Conservation (phyloP, 148 eudicot species). For the Mesembryanthemum crystallinum region DNA sequence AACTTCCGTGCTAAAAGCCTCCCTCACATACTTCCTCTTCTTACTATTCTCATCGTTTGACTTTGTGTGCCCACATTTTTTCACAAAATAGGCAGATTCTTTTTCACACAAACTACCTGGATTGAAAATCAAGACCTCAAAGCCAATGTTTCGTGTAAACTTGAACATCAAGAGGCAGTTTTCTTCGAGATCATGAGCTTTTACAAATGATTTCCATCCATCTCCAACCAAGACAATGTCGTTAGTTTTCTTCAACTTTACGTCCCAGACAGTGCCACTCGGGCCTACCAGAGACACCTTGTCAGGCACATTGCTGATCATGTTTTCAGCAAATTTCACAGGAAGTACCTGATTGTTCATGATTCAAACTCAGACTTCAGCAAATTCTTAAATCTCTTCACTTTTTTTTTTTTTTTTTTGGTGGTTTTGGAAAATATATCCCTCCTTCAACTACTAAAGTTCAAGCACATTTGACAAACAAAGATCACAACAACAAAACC, state of each 20-base stretch:
- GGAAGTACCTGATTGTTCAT: slow-evolving; percentile 27
- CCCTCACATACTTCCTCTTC: slow-evolving; percentile 18
- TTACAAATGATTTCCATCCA: slow-evolving; percentile 54
- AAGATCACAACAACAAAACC: neutral
- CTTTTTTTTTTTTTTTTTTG: too few species aligned
- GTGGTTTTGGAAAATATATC: neutral
- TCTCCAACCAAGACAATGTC: slow-evolving; percentile 25
- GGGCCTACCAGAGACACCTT: slow-evolving; percentile 44
- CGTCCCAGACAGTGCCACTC: slow-evolving; percentile 43
- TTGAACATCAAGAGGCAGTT: slow-evolving; percentile 41
- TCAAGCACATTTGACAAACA: neutral
- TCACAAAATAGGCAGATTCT: slow-evolving; percentile 48
- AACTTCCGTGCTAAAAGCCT: slow-evolving; percentile 22
- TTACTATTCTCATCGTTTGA: neutral
- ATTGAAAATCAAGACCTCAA: slow-evolving; percentile 51
- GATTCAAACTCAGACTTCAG: slow-evolving; percentile 11
- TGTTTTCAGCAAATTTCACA: slow-evolving; percentile 24
- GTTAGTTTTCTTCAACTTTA: slow-evolving; percentile 31
- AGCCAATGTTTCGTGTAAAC: slow-evolving; percentile 33
- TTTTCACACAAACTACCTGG: slow-evolving; percentile 48
- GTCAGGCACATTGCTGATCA: slow-evolving; percentile 22
- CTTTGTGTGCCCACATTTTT: slow-evolving; percentile 21
- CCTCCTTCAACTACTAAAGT: neutral
- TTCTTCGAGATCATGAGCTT: slow-evolving; percentile 35
- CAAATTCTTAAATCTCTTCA: too few species aligned